A percentile compares a stretch with the other conserved stretches of the same genome.
These are phyloP conservation scores for Camellia japonica DNA, from an alignment of 148 eudicot species.

Conservation along the genomic window DNA sequence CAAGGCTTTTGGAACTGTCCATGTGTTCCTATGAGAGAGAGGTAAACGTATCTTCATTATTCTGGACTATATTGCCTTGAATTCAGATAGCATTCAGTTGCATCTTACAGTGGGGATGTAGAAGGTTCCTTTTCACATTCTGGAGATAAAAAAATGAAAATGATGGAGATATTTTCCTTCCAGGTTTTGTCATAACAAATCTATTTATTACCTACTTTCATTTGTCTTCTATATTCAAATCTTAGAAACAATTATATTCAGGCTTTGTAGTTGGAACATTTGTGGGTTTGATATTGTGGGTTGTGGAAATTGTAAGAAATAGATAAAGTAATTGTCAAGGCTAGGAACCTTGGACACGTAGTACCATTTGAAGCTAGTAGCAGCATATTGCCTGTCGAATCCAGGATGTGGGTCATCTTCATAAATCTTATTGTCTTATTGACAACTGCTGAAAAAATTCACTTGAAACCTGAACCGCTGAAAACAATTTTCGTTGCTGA, in stretches of 20 bases:
- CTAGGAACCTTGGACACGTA: not conserved
- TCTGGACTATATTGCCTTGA: not conserved
- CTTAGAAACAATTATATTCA: not conserved
- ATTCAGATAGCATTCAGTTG: not conserved
- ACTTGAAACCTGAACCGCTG: not conserved
- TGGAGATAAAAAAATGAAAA: not conserved
- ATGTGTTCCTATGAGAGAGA: conserved; percentile 98
- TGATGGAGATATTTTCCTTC: not conserved
- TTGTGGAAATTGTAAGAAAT: not conserved
- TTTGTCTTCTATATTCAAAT: not conserved
- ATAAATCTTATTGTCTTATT: not conserved
- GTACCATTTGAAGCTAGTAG: not conserved
- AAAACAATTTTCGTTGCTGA: not conserved
- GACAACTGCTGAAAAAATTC: not conserved
- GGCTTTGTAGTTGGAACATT: not conserved
- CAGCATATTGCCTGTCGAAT: not conserved
- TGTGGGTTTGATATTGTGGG: not conserved
- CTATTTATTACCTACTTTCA: not conserved
- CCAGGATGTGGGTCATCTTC: not conserved
- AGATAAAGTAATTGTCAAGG: not conserved
- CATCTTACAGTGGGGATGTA: not conserved
- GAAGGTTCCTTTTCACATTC: not conserved
- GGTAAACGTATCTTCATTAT: conserved; percentile 40
- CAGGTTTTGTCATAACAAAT: not conserved
- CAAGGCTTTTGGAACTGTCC: conserved; percentile 99